Evolutionary conservation across 2,329 filamentous ascomycete species (phyloP).

Genomic region (Rugonectria rugulosa): DNA sequence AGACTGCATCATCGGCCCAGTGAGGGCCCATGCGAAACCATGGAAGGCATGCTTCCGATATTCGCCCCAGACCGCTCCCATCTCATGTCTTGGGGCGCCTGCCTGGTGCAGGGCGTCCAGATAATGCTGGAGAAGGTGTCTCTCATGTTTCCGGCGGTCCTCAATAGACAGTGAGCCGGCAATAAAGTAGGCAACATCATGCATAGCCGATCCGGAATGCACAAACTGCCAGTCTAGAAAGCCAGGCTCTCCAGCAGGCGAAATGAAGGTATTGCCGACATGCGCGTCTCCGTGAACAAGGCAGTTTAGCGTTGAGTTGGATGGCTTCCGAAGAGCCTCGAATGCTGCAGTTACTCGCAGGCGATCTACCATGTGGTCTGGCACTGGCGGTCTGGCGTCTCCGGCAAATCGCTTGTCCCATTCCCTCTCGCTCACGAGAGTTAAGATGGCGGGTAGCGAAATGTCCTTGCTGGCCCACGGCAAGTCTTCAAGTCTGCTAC

Average conservation of each 20-base stretch:
- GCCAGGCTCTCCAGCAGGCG: slow-evolving; percentile 5
- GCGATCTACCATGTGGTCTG: not conserved
- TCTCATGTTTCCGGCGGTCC: slow-evolving; percentile 15
- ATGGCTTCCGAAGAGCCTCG: slow-evolving; percentile 3
- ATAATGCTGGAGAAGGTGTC: slow-evolving; percentile 17
- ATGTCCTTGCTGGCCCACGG: not conserved
- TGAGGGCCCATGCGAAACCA: slow-evolving; percentile 7
- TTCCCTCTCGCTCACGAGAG: not conserved
- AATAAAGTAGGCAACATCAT: slow-evolving; percentile 20
- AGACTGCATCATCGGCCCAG: not conserved
- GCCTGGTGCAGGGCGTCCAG: not conserved
- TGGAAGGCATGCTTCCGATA: not conserved
- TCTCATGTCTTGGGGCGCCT: slow-evolving; percentile 7
- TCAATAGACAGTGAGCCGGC: not conserved
- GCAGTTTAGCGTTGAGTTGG: slow-evolving; percentile 8
- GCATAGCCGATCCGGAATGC: slow-evolving; percentile 14
- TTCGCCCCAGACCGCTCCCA: no score
- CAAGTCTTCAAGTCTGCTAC: not conserved
- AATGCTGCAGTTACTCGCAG: not conserved
- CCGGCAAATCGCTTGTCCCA: slow-evolving; percentile 13
- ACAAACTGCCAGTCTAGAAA: slow-evolving; percentile 25
- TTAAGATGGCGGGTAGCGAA: slow-evolving; percentile 2
- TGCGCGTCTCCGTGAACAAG: slow-evolving; percentile 18
- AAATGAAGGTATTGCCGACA: slow-evolving; percentile 15
- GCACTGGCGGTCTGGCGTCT: slow-evolving; percentile 10